Conservation (phyloP, 805 yeast species). For the Osmozyma mogii region DNA sequence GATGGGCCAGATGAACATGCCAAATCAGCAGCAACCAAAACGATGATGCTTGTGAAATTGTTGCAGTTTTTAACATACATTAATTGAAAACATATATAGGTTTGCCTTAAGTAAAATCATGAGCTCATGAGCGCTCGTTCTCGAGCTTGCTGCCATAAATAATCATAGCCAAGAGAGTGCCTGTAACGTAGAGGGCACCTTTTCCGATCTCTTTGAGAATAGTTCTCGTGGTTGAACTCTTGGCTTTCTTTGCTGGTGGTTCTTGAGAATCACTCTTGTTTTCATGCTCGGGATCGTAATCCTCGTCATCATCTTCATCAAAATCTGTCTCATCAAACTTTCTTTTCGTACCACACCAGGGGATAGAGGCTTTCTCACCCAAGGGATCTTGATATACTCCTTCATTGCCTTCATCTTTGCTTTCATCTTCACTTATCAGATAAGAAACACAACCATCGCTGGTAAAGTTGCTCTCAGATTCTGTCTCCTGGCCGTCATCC, state of each 20-base stretch:
- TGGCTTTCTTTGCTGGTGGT: slow-evolving; percentile 8
- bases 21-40: slow-evolving; percentile 8
- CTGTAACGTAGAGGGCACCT: slow-evolving; percentile 24
- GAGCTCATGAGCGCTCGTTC: slow-evolving; percentile 4
- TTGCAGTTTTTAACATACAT: not conserved
- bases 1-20: slow-evolving; percentile 12
- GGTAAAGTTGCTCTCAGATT: too few relatives aligned
- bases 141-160: slow-evolving; percentile 23
- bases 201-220: slow-evolving; percentile 24
- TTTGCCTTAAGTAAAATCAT: slow-evolving; percentile 1
- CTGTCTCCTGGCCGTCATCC: too few relatives aligned
- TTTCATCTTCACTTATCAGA: slow-evolving; percentile 2
- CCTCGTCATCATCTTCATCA: slow-evolving; percentile 4
- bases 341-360: slow-evolving; percentile 2
- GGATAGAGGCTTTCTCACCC: too few relatives aligned
- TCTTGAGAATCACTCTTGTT: not conserved
- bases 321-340: slow-evolving; percentile 4
- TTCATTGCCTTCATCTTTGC: slow-evolving; percentile 4
- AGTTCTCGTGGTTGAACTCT: slow-evolving; percentile 7
- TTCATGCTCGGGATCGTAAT: not conserved
- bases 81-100: not conserved
- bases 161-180: slow-evolving; percentile 29
- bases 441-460: slow-evolving; percentile 1
- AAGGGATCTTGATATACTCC: too few relatives aligned
- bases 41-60: not conserved